phyloP scores from a whole-genome alignment of 192 early-diverging fungal species.

The Coemansia sp. region DNA sequence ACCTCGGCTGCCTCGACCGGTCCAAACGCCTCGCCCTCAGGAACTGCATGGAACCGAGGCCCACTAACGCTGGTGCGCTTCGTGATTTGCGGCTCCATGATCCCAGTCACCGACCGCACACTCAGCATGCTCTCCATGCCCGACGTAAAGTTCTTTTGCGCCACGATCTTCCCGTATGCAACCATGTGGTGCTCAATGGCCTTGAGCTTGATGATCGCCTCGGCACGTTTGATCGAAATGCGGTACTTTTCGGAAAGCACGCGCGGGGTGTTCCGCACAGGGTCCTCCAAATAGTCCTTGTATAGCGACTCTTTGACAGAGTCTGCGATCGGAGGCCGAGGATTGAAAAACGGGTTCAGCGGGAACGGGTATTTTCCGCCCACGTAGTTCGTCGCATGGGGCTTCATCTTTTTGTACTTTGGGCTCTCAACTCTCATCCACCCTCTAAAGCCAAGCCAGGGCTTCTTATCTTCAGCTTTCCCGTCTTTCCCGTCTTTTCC shows the following conservation, averaged over 20 bases:
- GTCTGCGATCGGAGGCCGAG: slow-evolving; percentile 72
- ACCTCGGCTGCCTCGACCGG: slow-evolving; percentile 78
- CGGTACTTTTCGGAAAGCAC: slow-evolving; percentile 67
- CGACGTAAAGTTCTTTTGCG: slow-evolving; percentile 69
- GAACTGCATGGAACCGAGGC: slow-evolving; percentile 79
- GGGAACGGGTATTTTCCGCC: slow-evolving; percentile 70
- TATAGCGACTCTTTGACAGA: slow-evolving; percentile 71
- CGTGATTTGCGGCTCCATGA: slow-evolving; percentile 60
- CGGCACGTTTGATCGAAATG: slow-evolving; percentile 79
- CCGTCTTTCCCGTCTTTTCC: not conserved
- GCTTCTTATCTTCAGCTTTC: not conserved
- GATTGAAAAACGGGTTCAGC: slow-evolving; percentile 84
- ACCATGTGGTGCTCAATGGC: slow-evolving; percentile 72
- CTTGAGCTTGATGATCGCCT: slow-evolving; percentile 90
- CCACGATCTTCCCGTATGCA: slow-evolving; percentile 48
- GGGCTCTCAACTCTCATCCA: slow-evolving; percentile 29
- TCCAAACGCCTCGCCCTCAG: slow-evolving; percentile 73
- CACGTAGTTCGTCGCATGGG: slow-evolving; percentile 30
- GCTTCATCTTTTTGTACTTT: slow-evolving; percentile 24
- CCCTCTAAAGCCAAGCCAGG: slow-evolving; percentile 20
- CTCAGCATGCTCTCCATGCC: slow-evolving; percentile 87
- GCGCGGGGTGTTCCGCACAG: slow-evolving; percentile 64
- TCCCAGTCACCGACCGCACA: slow-evolving; percentile 15
- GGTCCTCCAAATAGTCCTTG: slow-evolving; percentile 60
- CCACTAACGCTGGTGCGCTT: slow-evolving; percentile 61